These are phyloP conservation scores for Rhizophora apiculata DNA, from an alignment of 345 rosid genomes.

Conservation along the genomic window DNA sequence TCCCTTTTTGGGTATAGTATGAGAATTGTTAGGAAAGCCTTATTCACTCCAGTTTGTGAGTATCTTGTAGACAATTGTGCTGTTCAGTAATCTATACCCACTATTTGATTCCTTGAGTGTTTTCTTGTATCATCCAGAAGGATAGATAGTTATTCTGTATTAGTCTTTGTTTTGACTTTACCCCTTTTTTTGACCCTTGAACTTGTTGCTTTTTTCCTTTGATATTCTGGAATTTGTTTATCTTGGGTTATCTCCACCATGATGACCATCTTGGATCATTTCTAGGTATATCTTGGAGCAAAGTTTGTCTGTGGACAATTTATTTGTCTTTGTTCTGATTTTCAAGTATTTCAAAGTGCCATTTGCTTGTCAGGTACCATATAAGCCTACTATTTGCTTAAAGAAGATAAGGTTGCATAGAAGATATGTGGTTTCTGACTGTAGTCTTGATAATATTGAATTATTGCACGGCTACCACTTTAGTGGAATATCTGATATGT, in stretches of 20 bases:
- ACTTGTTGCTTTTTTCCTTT: too few species aligned
- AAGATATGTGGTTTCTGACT: too few species aligned
- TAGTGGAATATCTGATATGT: conserved; percentile 19
- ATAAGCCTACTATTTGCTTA: conserved; percentile 11
- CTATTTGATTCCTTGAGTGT: too few species aligned
- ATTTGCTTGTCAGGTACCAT: conserved; percentile 69
- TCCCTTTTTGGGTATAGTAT: background rate
- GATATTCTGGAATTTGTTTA: background rate
- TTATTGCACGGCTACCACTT: conserved; percentile 6
- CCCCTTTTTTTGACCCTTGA: too few species aligned
- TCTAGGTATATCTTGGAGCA: conserved; percentile 94
- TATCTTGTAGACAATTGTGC: background rate
- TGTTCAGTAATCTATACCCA: too few species aligned
- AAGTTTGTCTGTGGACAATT: conserved; percentile 95
- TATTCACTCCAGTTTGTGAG: background rate
- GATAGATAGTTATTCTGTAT: too few species aligned
- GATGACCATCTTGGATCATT: conserved; percentile 17
- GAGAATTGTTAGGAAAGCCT: too few species aligned
- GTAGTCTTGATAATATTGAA: background rate
- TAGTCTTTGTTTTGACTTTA: too few species aligned
- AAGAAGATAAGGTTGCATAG: background rate
- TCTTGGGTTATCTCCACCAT: conserved; percentile 1
- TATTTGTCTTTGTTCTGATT: conserved; percentile 85
- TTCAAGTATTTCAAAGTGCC: conserved; percentile 98
- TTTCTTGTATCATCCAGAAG: too few species aligned